Evolutionary conservation across 2,329 filamentous ascomycete genomes (phyloP).

Genomic region (Rhinocladiella similis): DNA sequence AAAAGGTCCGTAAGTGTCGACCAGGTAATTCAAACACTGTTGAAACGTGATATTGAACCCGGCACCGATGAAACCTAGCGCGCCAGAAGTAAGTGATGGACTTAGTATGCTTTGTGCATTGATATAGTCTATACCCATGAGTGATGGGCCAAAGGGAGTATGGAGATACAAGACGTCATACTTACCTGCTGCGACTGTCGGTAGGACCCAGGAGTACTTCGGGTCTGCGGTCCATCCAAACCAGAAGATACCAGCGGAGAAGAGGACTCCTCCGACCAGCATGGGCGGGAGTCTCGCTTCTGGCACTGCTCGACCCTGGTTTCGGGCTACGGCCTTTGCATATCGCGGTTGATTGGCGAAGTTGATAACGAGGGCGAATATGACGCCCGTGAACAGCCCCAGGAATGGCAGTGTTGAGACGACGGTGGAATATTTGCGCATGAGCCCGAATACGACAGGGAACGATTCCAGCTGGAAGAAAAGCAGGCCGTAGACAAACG

Average conservation of each 20-base stretch:
- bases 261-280: slow-evolving; percentile 49
- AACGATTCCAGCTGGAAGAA: slow-evolving; percentile 49
- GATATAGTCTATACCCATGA: background rate
- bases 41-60: background rate
- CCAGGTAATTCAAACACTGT: slow-evolving; percentile 26
- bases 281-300: slow-evolving; percentile 55
- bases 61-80: too few species aligned
- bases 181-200: slow-evolving; percentile 38
- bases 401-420: slow-evolving; percentile 48
- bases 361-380: slow-evolving; percentile 41
- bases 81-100: too few species aligned
- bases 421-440: slow-evolving; percentile 39
- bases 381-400: slow-evolving; percentile 45
- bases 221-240: slow-evolving; percentile 58
- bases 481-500: slow-evolving; percentile 48
- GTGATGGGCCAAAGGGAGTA: slow-evolving; percentile 33
- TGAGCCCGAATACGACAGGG: slow-evolving; percentile 45
- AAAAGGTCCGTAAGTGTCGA: slow-evolving; percentile 38
- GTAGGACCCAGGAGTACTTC: slow-evolving; percentile 49
- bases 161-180: slow-evolving; percentile 41
- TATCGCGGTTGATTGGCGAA: slow-evolving; percentile 36
- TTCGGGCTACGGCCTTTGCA: slow-evolving; percentile 11
- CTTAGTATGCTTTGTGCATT: too few species aligned
- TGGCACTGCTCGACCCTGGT: slow-evolving; percentile 26
- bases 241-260: slow-evolving; percentile 60